Evolutionary conservation across 1,284 basidiomycete genomes (phyloP).

Genomic region (Cutaneotrichosporon cavernicola): DNA sequence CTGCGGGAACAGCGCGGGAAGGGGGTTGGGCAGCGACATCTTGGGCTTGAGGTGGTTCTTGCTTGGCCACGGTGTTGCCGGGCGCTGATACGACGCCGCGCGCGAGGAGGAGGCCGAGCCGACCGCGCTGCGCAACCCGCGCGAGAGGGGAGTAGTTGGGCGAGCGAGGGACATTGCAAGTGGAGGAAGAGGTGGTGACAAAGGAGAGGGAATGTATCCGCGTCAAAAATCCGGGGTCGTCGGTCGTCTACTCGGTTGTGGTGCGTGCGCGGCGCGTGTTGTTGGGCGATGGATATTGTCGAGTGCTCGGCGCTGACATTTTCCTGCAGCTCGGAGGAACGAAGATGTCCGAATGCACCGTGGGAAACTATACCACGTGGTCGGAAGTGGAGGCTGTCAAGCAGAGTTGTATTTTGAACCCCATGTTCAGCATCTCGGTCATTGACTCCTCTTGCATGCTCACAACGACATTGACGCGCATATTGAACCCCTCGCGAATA

Average conservation of each 20-base stretch:
- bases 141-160: conserved; percentile 12
- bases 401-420: not conserved
- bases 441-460: not conserved
- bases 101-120: conserved; percentile 30
- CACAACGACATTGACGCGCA: not conserved
- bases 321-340: not conserved
- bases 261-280: not conserved
- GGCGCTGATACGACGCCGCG: conserved; percentile 26
- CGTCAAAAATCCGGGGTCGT: not conserved
- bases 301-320: conserved; percentile 3
- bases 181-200: not conserved
- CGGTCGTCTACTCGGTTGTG: not conserved
- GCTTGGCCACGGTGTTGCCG: conserved; percentile 33
- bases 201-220: not conserved
- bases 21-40: conserved; percentile 68
- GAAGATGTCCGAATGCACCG: not conserved
- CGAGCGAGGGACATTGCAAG: conserved; percentile 19
- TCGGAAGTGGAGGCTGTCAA: not conserved
- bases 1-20: conserved; percentile 80
- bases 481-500: not conserved
- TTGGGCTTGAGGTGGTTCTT: conserved; percentile 48
- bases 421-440: not conserved
- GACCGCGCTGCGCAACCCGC: conserved; percentile 19
- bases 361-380: conserved; percentile 9
- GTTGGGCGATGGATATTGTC: not conserved